A percentile compares a stretch with the other conserved stretches of the same genome.
Conservation (phyloP, 768 basidiomycete genomes). For the Rhodotorula sphaerocarpa region DNA sequence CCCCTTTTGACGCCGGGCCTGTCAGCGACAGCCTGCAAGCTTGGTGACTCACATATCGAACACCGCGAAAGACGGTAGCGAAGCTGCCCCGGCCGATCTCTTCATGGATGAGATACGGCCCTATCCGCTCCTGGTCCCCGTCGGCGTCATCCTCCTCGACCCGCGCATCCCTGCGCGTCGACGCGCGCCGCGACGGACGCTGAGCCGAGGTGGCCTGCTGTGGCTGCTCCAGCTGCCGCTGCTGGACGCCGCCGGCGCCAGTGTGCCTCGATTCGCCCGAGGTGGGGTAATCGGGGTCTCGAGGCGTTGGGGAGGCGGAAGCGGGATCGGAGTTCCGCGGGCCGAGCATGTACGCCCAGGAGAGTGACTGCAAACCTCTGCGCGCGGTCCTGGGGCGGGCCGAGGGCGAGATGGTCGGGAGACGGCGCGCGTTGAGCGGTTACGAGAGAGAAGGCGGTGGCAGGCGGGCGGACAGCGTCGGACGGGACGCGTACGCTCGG, state of each 20-base stretch:
- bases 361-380: too few relatives aligned
- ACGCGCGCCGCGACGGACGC: not conserved
- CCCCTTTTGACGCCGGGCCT: too few relatives aligned
- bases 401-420: not conserved
- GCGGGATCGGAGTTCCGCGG: not conserved
- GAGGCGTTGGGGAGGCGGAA: not conserved
- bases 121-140: constrained; percentile 38
- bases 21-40: too few relatives aligned
- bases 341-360: constrained; percentile 1
- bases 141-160: not conserved
- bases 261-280: not conserved
- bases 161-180: not conserved
- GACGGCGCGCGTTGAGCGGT: not conserved
- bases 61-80: constrained; percentile 67
- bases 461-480: too few relatives aligned
- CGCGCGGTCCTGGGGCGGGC: not conserved
- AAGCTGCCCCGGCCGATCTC: constrained; percentile 66
- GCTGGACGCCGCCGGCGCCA: too few relatives aligned
- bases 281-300: not conserved
- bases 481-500: too few relatives aligned
- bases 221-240: too few relatives aligned
- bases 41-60: constrained; percentile 11
- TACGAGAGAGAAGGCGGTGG: not conserved
- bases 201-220: too few relatives aligned
- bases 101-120: constrained; percentile 43